Percentiles rank a stretch among this genome's conserved stretches.
phyloP scores from a whole-genome alignment of 768 basidiomycete genomes.

The Brasilioporus rufonigricans region DNA sequence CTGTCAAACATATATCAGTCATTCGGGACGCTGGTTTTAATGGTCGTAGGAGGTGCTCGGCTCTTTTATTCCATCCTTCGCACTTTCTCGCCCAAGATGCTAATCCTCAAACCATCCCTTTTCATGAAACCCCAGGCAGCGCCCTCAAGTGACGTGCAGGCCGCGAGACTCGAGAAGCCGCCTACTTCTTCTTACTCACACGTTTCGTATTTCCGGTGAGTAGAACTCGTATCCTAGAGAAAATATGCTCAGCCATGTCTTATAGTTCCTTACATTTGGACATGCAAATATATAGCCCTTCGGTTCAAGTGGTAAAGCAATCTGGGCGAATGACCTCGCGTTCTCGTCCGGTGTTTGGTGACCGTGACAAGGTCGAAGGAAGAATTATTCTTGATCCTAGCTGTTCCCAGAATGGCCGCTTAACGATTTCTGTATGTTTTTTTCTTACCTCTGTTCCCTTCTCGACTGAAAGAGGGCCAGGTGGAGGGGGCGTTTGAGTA shows the following conservation, averaged over 20 bases:
- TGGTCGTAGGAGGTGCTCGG: not conserved
- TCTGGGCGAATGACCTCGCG: conserved; percentile 24
- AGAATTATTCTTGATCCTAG: conserved; percentile 55
- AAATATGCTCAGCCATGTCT: conserved; percentile 8
- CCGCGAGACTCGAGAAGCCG: conserved; percentile 20
- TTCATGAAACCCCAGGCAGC: conserved; percentile 8
- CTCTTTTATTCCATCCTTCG: not conserved
- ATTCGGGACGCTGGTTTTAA: not conserved
- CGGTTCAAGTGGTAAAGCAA: conserved; percentile 45
- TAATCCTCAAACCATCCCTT: conserved; percentile 18
- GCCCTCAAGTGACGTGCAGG: conserved; percentile 36
- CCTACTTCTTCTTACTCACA: conserved; percentile 37
- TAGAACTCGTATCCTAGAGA: not conserved
- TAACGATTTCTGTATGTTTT: conserved; percentile 51
- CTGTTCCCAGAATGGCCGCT: conserved; percentile 51
- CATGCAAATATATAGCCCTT: conserved; percentile 60
- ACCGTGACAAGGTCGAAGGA: conserved; percentile 59
- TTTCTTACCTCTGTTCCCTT: not conserved
- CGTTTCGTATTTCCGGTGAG: conserved; percentile 51
- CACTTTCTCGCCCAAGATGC: conserved; percentile 16
- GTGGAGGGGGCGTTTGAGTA: conserved; percentile 63
- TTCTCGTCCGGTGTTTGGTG: conserved; percentile 52
- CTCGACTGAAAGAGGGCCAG: conserved; percentile 33
- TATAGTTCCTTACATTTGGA: conserved; percentile 54
- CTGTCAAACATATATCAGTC: conserved; percentile 20